Base-by-base conservation (phyloP, 225 moss, liverwort and hornwort genomes). In the Pseudoscleropodium purum region DNA sequence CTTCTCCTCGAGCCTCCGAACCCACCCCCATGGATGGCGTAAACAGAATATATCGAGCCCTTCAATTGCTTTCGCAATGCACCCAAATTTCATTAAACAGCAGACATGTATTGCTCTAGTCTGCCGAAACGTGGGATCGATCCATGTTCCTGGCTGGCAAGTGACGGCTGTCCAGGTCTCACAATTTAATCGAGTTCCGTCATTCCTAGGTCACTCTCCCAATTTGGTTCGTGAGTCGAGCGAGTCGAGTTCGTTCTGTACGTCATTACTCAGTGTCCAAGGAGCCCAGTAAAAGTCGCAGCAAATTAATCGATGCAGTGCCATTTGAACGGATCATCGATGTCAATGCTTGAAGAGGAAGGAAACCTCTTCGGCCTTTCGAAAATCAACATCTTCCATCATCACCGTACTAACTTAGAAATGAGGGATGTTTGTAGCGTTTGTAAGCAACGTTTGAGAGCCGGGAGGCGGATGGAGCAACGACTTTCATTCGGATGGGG, bases 11-110 rank as follows among this genome's bases (percentile, higher is more conserved):
- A 84, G 64, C 89, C 60, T 95, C 97, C 45, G 92, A 87, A 81
- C 95, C 93, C 24, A 94, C 91, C 88, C 98, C 97, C 98, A 98
- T 98, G 18, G 89, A 85, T 86, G 62, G 51, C 54, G 83, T 18
- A 72, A 80, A 47, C 49, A 49, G 43, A 84, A 37, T 57, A 33
- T 36, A 3, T 21, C 49, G 72, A 24, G 20, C 67, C 30, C 83
- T 79, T 57, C 21, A 21, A 57, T 47, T 5, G 31, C 70, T 52
- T 85, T 39, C 49, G 76, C 78, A 81, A 57, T 85, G 64, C 83
- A 47, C 47, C 43, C 73, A 52, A 49, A 75, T 56, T 84, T 88
- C 66, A 87, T 33, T 30, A 68, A 33, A 33, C 23, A 41, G 52
- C 23, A 72, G 36, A 37, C 29, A n/a, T 11, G 18, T 16, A n/a